Evolutionary conservation across 805 yeast species (phyloP).

Genomic region (Sugiyamaella marilandica): DNA sequence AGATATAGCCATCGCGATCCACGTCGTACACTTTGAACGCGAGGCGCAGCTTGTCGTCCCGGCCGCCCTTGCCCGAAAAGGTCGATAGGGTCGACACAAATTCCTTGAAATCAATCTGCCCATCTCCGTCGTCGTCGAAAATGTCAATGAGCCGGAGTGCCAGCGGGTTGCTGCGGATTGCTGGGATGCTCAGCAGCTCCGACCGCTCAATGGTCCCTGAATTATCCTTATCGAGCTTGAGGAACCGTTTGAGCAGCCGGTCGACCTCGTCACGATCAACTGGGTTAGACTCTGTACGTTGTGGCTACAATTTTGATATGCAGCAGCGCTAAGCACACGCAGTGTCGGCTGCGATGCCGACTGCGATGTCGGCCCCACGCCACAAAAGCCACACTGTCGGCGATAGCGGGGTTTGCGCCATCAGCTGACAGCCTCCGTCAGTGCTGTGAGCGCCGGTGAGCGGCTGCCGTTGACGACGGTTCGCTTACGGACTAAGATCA

Average conservation of each 20-base stretch:
- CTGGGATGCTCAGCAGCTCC: constrained; percentile 90
- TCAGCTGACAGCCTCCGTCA: too few relatives aligned
- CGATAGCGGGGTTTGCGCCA: too few relatives aligned
- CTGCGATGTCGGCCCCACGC: neutral
- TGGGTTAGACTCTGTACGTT: constrained; percentile 18
- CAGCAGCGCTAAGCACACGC: too few relatives aligned
- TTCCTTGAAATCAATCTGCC: constrained; percentile 92
- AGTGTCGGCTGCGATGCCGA: too few relatives aligned
- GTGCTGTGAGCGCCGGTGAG: neutral
- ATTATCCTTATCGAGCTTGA: constrained; percentile 91
- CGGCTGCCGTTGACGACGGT: neutral
- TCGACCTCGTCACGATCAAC: constrained; percentile 89
- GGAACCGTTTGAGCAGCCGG: constrained; percentile 83
- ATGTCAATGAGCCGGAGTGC: constrained; percentile 89
- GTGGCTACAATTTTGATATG: too few relatives aligned
- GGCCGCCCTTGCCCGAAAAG: constrained; percentile 77
- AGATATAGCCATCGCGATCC: constrained; percentile 89
- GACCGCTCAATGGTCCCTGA: constrained; percentile 87
- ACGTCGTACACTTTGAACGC: constrained; percentile 94
- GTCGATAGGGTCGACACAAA: constrained; percentile 83
- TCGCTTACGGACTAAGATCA: too few relatives aligned
- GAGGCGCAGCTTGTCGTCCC: constrained; percentile 76
- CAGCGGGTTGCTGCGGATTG: constrained; percentile 83
- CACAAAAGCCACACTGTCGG: neutral
- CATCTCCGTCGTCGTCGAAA: constrained; percentile 88